Percentiles rank a stretch among this genome's conserved stretches.
phyloP scores from a whole-genome alignment of 305 asterid species.

The Striga hermonthica region DNA sequence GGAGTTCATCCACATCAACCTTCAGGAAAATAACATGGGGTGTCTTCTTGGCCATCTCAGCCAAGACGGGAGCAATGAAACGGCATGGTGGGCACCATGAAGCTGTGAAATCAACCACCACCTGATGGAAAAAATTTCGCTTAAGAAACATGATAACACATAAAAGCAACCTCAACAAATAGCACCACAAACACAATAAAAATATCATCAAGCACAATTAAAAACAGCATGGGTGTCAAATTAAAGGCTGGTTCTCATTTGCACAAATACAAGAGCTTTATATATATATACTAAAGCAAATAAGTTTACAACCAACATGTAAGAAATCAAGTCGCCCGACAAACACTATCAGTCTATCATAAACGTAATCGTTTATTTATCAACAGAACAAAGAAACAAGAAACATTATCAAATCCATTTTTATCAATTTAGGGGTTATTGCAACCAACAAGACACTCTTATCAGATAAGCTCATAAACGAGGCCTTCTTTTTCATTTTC shows the following conservation, averaged over 20 bases:
- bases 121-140: constrained; percentile 35
- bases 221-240: background rate
- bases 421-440: too few relatives aligned
- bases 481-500: too few relatives aligned
- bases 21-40: constrained; percentile 60
- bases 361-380: too few relatives aligned
- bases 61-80: constrained; percentile 61
- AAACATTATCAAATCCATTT: too few relatives aligned
- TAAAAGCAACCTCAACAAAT: background rate
- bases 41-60: constrained; percentile 62
- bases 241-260: background rate
- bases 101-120: constrained; percentile 76
- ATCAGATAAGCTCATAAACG: too few relatives aligned
- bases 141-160: background rate
- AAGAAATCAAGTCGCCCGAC: constrained; percentile 6
- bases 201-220: background rate
- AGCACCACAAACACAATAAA: background rate
- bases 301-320: background rate
- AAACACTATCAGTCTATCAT: too few relatives aligned
- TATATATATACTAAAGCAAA: background rate
- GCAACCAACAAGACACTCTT: too few relatives aligned
- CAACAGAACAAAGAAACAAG: too few relatives aligned
- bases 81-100: constrained; percentile 93
- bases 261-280: too few relatives aligned
- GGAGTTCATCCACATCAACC: constrained; percentile 84